Evolutionary conservation across 495 filamentous ascomycete species (phyloP), one percentile per base, ranked within the genome.

Genomic region (Aspergillus ellipticus): DNA sequence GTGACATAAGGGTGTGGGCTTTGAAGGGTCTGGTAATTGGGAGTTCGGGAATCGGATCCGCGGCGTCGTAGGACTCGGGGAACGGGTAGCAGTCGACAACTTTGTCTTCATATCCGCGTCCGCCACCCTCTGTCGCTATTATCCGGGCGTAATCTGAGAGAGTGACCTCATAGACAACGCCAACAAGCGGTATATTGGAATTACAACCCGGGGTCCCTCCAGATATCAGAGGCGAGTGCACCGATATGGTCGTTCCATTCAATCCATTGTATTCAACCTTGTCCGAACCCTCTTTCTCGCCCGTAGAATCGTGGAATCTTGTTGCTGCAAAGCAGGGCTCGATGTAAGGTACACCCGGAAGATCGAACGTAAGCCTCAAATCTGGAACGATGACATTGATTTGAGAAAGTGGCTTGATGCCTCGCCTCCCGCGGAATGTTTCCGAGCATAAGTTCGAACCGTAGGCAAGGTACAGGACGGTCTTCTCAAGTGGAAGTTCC

Each of bases 261-360:
- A 24, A 10, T 3, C 19, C 42, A 16, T 62, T 49, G 24, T 62
- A 64, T 49, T 65, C 49, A 20, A 49, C 16, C 7, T 47, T 55
- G n/a, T 19, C 35, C 9, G 61, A 51, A 6, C 56, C n/a, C 10
- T 45, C 42, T 26, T 60, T 59, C 37, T 41, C 53, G 43, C 28
- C 4, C 63, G 72, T 42, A 3, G 69, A 45, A 61, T 84, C 75
- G 42, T 85, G 81, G 31, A 78, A 76, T 31, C 75, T 76, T 1
- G 88, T 87, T 61, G 94, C 96, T 29, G 92, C 92, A 67, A 97
- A 96, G 66, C 93, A 94, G 0, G 94, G 94, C 70, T 98, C 94
- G 10, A 69, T 58, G 71, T 97, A 98, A 0, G 94, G 89, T 8
- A 97, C 62, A 0, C 90, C 92, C 0, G 92, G 82, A 0, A 97